These are phyloP conservation scores for Eleusine indica DNA, from an alignment of 176 grass and related monocot species.

Conservation along the genomic window DNA sequence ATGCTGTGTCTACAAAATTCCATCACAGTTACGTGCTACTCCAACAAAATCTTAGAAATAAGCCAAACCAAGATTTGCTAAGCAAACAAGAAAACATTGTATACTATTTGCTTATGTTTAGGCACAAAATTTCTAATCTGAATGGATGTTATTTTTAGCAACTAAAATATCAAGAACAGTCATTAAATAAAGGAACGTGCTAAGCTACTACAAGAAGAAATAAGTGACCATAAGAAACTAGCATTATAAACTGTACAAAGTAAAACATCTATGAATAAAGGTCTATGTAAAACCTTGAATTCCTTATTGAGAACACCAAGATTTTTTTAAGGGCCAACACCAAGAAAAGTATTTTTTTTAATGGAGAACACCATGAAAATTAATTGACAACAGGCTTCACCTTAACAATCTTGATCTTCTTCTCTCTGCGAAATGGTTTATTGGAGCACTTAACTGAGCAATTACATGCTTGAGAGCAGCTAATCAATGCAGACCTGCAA, in stretches of 20 bases:
- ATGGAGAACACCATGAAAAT: not conserved
- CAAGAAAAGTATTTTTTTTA: not conserved
- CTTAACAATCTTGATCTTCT: constrained; percentile 75
- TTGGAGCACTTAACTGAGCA: constrained; percentile 86
- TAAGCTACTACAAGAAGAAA: not conserved
- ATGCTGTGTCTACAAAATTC: constrained; percentile 62
- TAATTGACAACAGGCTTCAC: constrained; percentile 37
- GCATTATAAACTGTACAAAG: not conserved
- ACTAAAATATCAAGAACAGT: constrained; percentile 13
- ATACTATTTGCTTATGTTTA: constrained; percentile 7
- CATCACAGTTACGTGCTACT: constrained; percentile 17
- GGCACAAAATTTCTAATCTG: not conserved
- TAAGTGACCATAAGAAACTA: not conserved
- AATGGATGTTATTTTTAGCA: not conserved
- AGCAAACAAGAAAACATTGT: not conserved
- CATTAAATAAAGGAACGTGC: not conserved
- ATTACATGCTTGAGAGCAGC: constrained; percentile 76
- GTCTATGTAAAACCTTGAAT: not conserved
- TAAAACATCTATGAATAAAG: not conserved
- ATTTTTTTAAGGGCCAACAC: not conserved
- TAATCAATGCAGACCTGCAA: constrained; percentile 68
- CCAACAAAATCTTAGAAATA: not conserved
- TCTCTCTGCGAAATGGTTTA: constrained; percentile 80
- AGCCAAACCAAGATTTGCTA: not conserved
- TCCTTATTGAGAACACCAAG: not conserved